Evolutionary conservation across 305 asterid species (phyloP).

Genomic region (Stenogyne calaminthoides): DNA sequence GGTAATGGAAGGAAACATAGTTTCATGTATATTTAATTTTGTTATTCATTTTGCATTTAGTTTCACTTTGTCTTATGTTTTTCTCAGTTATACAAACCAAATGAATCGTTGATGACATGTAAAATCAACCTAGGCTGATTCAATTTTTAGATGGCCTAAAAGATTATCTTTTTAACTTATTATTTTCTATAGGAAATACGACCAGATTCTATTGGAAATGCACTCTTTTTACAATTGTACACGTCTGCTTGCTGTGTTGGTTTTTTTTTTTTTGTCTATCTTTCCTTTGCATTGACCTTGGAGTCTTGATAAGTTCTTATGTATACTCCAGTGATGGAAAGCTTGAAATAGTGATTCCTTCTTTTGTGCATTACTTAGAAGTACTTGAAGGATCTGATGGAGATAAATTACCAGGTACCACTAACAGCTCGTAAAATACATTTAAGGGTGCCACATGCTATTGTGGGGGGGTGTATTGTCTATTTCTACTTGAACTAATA

Average conservation of each 20-base stretch:
- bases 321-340: constrained; percentile 78
- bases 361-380: constrained; percentile 98
- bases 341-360: constrained; percentile 91
- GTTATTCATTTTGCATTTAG: constrained; percentile 7
- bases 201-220: neutral
- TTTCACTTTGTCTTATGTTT: neutral
- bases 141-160: constrained; percentile 19
- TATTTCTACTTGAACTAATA: neutral
- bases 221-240: neutral
- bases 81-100: neutral
- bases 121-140: constrained; percentile 3
- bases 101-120: neutral
- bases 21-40: constrained; percentile 12
- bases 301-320: constrained; percentile 25
- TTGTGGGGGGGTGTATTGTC: constrained; percentile 2
- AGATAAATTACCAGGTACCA: constrained; percentile 91
- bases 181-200: neutral
- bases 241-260: neutral
- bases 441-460: neutral
- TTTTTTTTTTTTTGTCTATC: neutral
- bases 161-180: constrained; percentile 1
- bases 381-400: constrained; percentile 99
- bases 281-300: constrained; percentile 12
- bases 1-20: constrained; percentile 43
- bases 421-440: constrained; percentile 13